Evolutionary conservation across 768 basidiomycete genomes (phyloP), one percentile per base, ranked within the genome.

Genomic region (Podaxis carcinomalis): DNA sequence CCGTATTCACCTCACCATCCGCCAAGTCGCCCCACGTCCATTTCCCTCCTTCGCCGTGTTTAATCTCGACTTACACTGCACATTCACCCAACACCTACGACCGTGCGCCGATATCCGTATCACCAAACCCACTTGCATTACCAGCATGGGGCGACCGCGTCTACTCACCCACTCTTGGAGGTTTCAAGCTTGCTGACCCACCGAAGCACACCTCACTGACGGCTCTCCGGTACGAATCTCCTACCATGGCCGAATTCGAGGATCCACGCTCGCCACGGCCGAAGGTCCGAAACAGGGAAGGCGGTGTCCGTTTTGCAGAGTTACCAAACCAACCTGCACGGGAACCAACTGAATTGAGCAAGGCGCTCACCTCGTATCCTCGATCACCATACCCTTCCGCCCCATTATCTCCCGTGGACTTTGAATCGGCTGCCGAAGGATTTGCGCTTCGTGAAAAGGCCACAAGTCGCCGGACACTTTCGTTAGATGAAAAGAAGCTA

Each of bases 71-170:
- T 4, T 83, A 80, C 69, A 72, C 78, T 23, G 81, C 84, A 4
- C 82, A 87, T 68, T 86, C 87, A 0, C 72, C 87, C 0, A 68
- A 76, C 53, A 77, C 77, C 0, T 89, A 89, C 67, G 89, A 90
- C 69, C 83, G 89, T 42, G 81, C 78, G 0, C 81, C 89, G 9
- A 86, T 87, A 69, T 74, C 78, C 36, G 78, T 88, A 44, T 79
- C 78, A 2, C 86, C 85, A 1, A 87, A 85, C 66, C 74, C 74
- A 2, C 77, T 84, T 25, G 78, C 77, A 25, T 66, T 87, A 19
- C 84, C 86, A 5, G 77, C 76, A 14, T 82, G 88, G 67, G 81
- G 82, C 51, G 82, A 80, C 51, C 73, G 84, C 51, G 76, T 78
- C 16, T 75, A 75, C 68, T 73, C 72, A 37, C 73, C 77, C 35